Evolutionary conservation across 208 protist genomes (phyloP), one percentile per base, ranked within the genome.

Genomic region (Trypanosoma grayi): DNA sequence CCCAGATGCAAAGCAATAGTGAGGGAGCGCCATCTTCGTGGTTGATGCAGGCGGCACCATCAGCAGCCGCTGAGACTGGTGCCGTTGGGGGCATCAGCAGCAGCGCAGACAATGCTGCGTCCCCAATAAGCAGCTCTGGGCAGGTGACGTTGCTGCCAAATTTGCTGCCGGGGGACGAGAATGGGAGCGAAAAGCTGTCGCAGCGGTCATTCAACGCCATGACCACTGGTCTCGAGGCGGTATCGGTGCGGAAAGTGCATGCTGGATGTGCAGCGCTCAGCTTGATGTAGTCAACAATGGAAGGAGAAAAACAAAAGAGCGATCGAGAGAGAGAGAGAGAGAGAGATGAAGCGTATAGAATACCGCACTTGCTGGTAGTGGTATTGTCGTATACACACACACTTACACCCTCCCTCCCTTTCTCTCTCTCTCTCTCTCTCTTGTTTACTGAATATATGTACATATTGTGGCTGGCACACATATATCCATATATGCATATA

Each of bases 211-310:
- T 2, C 2, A 22, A 48, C 20, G 24, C 4, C 9, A 30, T 30
- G n/a, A n/a, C 2, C n/a, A 28, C 4, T 28, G 24, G 2, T 9
- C 13, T 25, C 22, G 18, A 48, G 24, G 4, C 36, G 24, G 4
- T 34, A n/a, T 4, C 14, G 3, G 7, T 60, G 11, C 48, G 24
- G 44, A 52, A 44, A 16, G 27, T 53, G 43, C 28, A 44, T 48
- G 24, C 31, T 13, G 45, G 39, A 28, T 80, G 73, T 44, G 77
- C 77, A 0, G 64, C 77, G 5, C 50, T 83, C 31, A 83, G 70
- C 50, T 65, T 79, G 25, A 18, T 73, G 47, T 83, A 66, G 43
- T 14, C 7, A 39, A 39, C 7, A 39, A 11, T 7, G 34, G 34
- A 11, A 39, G 11, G 34, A 39, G 9, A 39, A 11, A 11, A 39